Base-by-base conservation (phyloP, 768 basidiomycete genomes). In the Pleurotus sapidus region DNA sequence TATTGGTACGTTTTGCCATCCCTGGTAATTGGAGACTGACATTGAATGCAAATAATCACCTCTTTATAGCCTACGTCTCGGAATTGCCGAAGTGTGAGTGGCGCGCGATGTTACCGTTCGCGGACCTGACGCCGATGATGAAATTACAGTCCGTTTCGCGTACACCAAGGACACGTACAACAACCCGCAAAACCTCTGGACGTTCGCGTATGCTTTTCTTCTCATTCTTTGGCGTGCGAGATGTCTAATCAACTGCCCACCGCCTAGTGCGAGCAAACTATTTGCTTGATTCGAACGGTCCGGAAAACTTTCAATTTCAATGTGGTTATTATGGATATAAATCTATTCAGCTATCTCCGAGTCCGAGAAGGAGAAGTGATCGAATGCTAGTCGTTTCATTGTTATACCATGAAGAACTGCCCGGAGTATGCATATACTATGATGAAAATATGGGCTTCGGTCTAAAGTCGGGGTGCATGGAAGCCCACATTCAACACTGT, bases 161-260 rank as follows among this genome's bases (percentile, higher is more conserved):
- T 86, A 86, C 65, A 86, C 84, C 1, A 69, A 67, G 46, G 81
- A 83, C 23, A 87, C 84, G 3, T 86, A 84, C 72, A 86, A 83
- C 67, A 78, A 85, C 63, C 84, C 84, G 0, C 80, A 84, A 55
- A 81, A 78, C 57, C 67, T 86, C 11, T 86, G 84, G 83, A 69
- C 63, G 5, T 84, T 82, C 54, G 80, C 81, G 83, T 83, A 70
- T 55, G 77, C 30, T 34, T 73, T 23, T 42, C n/a, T 14, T n/a
- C 55, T 1, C 14, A 15, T 17, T 37, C n/a, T 27, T 49, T 4
- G 5, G 14, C 4, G 30, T 34, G 30, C 11, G 5, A 18, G 24
- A 1, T 15, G 8, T 7, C 11, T 38, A 15, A 49, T 56, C 18
- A n/a, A 17, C 30, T 38, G 24, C 47, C 39, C 25, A 5, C 7